phyloP scores from a whole-genome alignment of 768 basidiomycete genomes.

The Termitomyces sp. region DNA sequence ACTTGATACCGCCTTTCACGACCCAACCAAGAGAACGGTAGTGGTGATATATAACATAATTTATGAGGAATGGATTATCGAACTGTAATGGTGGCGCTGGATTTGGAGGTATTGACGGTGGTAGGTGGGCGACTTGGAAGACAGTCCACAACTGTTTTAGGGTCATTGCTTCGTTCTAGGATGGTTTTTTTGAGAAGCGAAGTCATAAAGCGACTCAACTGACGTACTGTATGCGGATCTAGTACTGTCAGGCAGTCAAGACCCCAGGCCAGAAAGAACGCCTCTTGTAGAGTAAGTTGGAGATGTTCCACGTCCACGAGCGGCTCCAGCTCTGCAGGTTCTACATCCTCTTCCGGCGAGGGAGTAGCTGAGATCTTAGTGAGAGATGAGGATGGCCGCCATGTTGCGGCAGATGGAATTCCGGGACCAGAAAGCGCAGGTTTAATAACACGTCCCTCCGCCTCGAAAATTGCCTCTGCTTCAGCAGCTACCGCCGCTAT shows the following conservation, averaged over 20 bases:
- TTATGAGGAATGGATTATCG: conserved; percentile 90
- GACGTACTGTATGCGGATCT: conserved; percentile 60
- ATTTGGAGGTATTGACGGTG: conserved; percentile 31
- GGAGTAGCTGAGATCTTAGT: conserved; percentile 18
- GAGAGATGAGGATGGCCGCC: conserved; percentile 47
- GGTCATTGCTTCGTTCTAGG: conserved; percentile 51
- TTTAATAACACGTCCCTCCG: conserved; percentile 62
- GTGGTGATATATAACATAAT: conserved; percentile 91
- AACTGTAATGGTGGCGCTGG: conserved; percentile 39
- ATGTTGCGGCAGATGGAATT: conserved; percentile 80
- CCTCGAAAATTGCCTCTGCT: conserved; percentile 71
- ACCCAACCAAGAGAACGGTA: conserved; percentile 97
- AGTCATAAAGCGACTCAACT: not conserved
- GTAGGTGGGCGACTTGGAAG: conserved; percentile 55
- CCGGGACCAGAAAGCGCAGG: conserved; percentile 54
- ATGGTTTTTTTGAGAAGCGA: not conserved
- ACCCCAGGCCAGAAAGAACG: conserved; percentile 84
- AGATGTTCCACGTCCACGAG: conserved; percentile 83
- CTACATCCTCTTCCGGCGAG: conserved; percentile 27
- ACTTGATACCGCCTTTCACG: conserved; percentile 93
- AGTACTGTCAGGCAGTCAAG: conserved; percentile 77
- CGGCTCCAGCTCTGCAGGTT: conserved; percentile 35
- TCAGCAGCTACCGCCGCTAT: conserved; percentile 80
- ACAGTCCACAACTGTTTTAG: conserved; percentile 59
- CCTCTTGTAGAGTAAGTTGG: conserved; percentile 85